Evolutionary conservation across 352 stramenopile species (phyloP).

Genomic region (Globisporangium nodosum): DNA sequence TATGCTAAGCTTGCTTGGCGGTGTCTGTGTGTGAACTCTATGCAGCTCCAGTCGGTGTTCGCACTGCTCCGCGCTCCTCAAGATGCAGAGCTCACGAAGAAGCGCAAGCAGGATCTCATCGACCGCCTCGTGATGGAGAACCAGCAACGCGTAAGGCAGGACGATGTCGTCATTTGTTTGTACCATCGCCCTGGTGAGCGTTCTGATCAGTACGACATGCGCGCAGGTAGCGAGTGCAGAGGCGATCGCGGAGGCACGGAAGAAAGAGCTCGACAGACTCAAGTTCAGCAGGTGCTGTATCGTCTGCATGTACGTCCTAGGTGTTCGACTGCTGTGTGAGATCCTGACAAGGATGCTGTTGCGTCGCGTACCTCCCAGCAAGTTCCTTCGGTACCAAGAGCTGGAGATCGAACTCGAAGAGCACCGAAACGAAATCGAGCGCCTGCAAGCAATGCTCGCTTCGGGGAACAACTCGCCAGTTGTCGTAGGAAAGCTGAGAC

Average conservation of each 20-base stretch:
- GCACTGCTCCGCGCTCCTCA: slow-evolving; percentile 47
- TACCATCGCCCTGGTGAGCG: background rate
- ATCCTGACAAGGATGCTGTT: background rate
- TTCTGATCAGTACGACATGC: background rate
- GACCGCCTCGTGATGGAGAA: slow-evolving; percentile 53
- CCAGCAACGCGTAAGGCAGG: slow-evolving; percentile 37
- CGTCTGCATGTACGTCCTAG: background rate
- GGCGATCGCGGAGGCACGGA: slow-evolving; percentile 49
- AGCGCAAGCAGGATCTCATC: slow-evolving; percentile 47
- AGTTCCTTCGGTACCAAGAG: slow-evolving; percentile 68
- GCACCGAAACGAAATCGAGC: slow-evolving; percentile 47
- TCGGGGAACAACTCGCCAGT: background rate
- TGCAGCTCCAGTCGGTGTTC: slow-evolving; percentile 55
- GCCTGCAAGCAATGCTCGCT: slow-evolving; percentile 26
- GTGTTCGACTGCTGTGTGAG: background rate
- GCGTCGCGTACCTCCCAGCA: slow-evolving; percentile 20
- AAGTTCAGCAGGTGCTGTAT: slow-evolving; percentile 44
- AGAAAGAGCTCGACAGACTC: slow-evolving; percentile 44
- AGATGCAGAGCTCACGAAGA: slow-evolving; percentile 61
- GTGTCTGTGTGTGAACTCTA: background rate
- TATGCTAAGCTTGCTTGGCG: background rate
- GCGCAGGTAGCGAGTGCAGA: slow-evolving; percentile 41
- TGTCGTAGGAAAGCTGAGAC: slow-evolving; percentile 42
- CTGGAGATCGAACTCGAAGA: slow-evolving; percentile 59
- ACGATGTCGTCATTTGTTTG: background rate